Conservation (phyloP, 2,329 filamentous ascomycete species). For the Beauveria asiatica region DNA sequence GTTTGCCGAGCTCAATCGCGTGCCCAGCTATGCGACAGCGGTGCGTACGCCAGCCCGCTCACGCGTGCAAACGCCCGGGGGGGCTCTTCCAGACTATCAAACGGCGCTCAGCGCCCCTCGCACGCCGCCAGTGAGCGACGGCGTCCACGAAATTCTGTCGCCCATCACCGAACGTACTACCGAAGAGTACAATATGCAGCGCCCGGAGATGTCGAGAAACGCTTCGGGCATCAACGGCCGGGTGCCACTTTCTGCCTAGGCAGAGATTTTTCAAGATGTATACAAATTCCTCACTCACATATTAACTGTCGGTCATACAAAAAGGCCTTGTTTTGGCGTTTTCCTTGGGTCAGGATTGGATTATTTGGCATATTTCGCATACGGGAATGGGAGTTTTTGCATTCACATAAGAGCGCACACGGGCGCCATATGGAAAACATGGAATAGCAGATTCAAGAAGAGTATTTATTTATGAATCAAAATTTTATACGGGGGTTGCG, state of each 20-base stretch:
- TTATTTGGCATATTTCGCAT: not conserved
- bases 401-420: not conserved
- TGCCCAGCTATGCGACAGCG: constrained; percentile 70
- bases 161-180: constrained; percentile 24
- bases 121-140: constrained; percentile 34
- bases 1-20: constrained; percentile 58
- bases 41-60: constrained; percentile 55
- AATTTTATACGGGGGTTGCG: not conserved
- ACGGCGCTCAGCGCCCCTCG: constrained; percentile 48
- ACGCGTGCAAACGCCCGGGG: constrained; percentile 38
- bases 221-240: constrained; percentile 7
- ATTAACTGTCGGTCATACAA: not conserved
- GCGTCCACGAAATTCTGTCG: constrained; percentile 20
- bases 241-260: not conserved
- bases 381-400: not conserved
- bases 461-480: not conserved
- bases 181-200: not conserved
- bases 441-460: not conserved
- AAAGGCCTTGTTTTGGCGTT: not conserved
- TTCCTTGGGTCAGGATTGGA: not conserved
- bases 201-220: not conserved
- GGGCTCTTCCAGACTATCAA: constrained; percentile 57
- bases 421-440: not conserved
- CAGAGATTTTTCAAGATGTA: not conserved
- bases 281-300: not conserved